Evolutionary conservation across 2,329 filamentous ascomycete genomes (phyloP), one percentile per base, ranked within the genome.

Genomic region (Fusarium circinatum): DNA sequence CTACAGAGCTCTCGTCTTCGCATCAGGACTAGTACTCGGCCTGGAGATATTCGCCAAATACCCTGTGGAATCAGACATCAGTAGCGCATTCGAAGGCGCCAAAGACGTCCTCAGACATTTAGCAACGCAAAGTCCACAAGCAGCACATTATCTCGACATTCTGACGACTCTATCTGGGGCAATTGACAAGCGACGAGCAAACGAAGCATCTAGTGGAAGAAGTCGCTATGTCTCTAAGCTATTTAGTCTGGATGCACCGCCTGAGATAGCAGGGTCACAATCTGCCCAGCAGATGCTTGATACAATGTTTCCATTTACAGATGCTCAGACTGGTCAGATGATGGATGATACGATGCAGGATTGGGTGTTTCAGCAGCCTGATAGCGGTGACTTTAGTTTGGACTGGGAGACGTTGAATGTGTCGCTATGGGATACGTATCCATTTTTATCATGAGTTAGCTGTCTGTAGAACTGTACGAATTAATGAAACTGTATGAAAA

Each of bases 101-200:
- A 83, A 85, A 9, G 82, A 85, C 8, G 85, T 90, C 2, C 82
- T 91, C 4, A 81, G 80, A 4, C 84, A 84, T 38, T 78, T 90
- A 1, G 83, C 86, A 0, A 78, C 78, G 1, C 84, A 86, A 54
- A 89, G 87, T 45, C 86, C 88, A 0, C 89, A 90, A 68, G 89
- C 89, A 7, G 85, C 83, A 6, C 88, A 90, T 58, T 90, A 91
- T 73, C 83, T 85, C 18, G 87, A 89, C 11, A 90, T 90, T 26
- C 80, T 90, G 13, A 85, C 81, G 0, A 80, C 83, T 6, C 79
- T 89, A 9, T 82, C 83, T 0, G 83, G 83, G 15, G 86, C 86
- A 1, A 84, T 88, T 15, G 65, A 75, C 15, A 68, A 77, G 13
- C 69, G 73, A 22, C 63, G 69, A 4, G 52, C 69, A 17, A 68